Conservation (phyloP, 2,329 filamentous ascomycete genomes). For the Mycosphaerella arachidis region DNA sequence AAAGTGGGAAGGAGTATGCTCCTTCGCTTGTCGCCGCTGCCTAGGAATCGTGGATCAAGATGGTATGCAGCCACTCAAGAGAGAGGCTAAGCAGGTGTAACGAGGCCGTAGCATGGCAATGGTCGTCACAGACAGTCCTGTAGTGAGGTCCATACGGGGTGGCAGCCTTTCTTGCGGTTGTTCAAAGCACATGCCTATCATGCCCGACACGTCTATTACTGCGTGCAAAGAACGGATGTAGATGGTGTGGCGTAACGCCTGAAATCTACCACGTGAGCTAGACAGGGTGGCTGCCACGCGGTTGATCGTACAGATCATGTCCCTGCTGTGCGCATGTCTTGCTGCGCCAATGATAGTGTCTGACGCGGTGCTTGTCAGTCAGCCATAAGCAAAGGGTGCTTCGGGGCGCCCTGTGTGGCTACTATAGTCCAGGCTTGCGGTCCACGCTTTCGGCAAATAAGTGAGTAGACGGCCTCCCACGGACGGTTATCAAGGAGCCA, state of each 20-base stretch:
- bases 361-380: background rate
- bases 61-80: conserved; percentile 8
- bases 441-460: background rate
- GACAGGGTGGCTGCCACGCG: conserved; percentile 9
- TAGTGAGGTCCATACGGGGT: background rate
- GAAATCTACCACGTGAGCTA: conserved; percentile 6
- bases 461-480: background rate
- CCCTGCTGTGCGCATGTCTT: background rate
- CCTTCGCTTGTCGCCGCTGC: conserved; percentile 2
- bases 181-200: background rate
- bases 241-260: conserved; percentile 7
- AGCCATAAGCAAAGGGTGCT: background rate
- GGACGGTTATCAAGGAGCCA: background rate
- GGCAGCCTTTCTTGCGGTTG: background rate
- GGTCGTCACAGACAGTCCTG: background rate
- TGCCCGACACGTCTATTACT: background rate
- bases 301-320: background rate
- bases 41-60: background rate
- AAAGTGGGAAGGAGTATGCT: background rate
- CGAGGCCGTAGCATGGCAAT: background rate
- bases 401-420: background rate
- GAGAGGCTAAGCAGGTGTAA: background rate
- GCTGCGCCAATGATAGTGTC: background rate
- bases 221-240: background rate
- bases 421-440: background rate